These are phyloP conservation scores for Globomyces sp. DNA, from an alignment of 371 early-diverging fungal species.

Conservation along the genomic window DNA sequence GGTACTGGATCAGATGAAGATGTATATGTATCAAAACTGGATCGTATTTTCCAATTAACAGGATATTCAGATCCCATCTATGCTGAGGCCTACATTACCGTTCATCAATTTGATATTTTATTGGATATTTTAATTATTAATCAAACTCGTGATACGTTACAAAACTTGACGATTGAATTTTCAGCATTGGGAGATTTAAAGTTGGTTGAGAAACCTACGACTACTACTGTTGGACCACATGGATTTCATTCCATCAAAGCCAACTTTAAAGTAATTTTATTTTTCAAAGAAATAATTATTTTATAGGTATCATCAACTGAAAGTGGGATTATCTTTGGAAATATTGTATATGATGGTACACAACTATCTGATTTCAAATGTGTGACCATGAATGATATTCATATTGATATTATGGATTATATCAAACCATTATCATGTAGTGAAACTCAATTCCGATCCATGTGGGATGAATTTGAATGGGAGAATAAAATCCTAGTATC, in stretches of 20 bases:
- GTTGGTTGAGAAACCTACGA: constrained; percentile 91
- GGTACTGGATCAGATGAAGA: constrained; percentile 64
- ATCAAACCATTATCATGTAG: constrained; percentile 91
- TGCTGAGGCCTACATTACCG: constrained; percentile 96
- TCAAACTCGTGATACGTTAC: constrained; percentile 94
- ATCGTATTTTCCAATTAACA: constrained; percentile 93
- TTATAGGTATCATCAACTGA: constrained; percentile 84
- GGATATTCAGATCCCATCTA: constrained; percentile 98
- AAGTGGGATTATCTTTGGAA: constrained; percentile 96
- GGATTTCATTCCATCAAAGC: constrained; percentile 93
- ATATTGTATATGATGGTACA: constrained; percentile 93
- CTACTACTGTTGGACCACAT: constrained; percentile 88
- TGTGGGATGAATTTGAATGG: constrained; percentile 99
- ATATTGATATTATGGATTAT: constrained; percentile 98
- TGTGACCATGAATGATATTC: constrained; percentile 93
- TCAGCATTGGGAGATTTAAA: constrained; percentile 96
- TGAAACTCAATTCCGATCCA: constrained; percentile 90
- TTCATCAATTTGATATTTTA: constrained; percentile 95
- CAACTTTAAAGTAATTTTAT: constrained; percentile 74
- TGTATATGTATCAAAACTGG: constrained; percentile 80
- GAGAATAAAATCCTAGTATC: constrained; percentile 98
- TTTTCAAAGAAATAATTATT: constrained; percentile 31
- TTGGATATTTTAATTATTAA: constrained; percentile 98
- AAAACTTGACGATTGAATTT: constrained; percentile 96
- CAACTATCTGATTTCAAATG: constrained; percentile 77